phyloP scores from a whole-genome alignment of 2,329 filamentous ascomycete genomes.

The Cryphonectria naterciae region DNA sequence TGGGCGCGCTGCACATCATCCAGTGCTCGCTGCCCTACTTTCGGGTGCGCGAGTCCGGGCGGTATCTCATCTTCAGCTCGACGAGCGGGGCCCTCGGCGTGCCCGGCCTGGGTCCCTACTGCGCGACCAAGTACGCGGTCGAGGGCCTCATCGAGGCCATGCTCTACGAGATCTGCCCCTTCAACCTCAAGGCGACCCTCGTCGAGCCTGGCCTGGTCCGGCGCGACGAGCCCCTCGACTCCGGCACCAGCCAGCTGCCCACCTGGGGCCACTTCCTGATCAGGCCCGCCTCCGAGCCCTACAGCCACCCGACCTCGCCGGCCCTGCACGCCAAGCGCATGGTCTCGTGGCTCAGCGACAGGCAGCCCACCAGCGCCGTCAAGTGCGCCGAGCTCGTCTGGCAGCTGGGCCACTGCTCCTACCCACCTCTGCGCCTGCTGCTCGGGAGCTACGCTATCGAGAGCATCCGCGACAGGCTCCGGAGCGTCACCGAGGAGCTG shows the following conservation, averaged over 20 bases:
- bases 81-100: constrained; percentile 92
- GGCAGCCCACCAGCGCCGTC: constrained; percentile 89
- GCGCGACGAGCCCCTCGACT: constrained; percentile 73
- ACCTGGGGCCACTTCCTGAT: constrained; percentile 93
- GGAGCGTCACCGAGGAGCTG: constrained; percentile 91
- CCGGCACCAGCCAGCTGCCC: constrained; percentile 61
- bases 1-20: constrained; percentile 92
- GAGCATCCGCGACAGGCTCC: constrained; percentile 86
- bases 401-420: constrained; percentile 94
- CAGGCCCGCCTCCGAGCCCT: constrained; percentile 81
- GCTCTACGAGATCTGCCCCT: constrained; percentile 90
- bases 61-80: constrained; percentile 93
- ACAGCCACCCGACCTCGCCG: constrained; percentile 76
- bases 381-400: constrained; percentile 93
- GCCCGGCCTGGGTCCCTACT: constrained; percentile 90
- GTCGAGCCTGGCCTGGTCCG: constrained; percentile 90
- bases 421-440: constrained; percentile 84
- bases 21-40: constrained; percentile 89
- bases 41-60: constrained; percentile 71
- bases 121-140: constrained; percentile 95
- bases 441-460: constrained; percentile 94
- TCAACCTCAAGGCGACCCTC: constrained; percentile 91
- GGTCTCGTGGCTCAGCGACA: constrained; percentile 91
- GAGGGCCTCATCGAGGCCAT: constrained; percentile 95
- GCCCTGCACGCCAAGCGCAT: constrained; percentile 88